Conservation (phyloP, 2,329 filamentous ascomycete genomes). For the Nemania diffusa region DNA sequence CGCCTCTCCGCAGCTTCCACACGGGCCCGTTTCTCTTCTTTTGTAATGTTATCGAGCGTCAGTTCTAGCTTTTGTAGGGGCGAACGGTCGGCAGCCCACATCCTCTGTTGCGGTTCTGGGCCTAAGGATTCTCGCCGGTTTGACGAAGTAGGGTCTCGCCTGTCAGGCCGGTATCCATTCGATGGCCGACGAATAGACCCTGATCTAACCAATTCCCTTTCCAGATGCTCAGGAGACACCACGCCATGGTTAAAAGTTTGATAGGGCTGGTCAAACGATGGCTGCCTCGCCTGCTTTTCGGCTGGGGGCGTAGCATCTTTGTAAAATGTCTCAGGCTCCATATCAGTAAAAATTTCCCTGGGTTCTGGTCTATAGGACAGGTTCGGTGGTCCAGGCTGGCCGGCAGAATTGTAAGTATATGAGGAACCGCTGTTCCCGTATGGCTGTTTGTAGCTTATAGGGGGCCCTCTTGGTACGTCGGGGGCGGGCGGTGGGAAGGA, state of each 20-base stretch:
- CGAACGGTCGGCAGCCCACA: conserved; percentile 83
- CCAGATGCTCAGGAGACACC: conserved; percentile 34
- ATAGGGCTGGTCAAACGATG: conserved; percentile 46
- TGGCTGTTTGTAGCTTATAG: conserved; percentile 66
- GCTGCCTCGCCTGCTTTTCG: conserved; percentile 42
- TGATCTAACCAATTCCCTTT: conserved; percentile 37
- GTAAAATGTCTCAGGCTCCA: conserved; percentile 51
- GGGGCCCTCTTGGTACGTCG: conserved; percentile 69
- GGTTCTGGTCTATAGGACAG: conserved; percentile 44
- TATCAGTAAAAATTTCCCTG: conserved; percentile 38
- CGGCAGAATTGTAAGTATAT: conserved; percentile 48
- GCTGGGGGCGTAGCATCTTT: conserved; percentile 42
- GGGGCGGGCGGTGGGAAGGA: conserved; percentile 63
- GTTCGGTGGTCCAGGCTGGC: conserved; percentile 46
- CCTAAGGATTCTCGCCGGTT: conserved; percentile 53
- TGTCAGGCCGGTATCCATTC: conserved; percentile 46
- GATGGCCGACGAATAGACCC: conserved; percentile 43
- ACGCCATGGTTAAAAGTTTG: conserved; percentile 46
- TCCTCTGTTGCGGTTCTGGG: conserved; percentile 59
- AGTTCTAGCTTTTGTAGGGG: conserved; percentile 93
- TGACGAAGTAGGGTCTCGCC: conserved; percentile 41
- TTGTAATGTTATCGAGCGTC: conserved; percentile 90
- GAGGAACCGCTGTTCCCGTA: conserved; percentile 53
- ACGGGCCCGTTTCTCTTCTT: conserved; percentile 90
- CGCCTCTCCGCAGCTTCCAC: conserved; percentile 83